These are phyloP conservation scores for Sungouiella thailandica DNA, from an alignment of 805 yeast species.

Conservation along the genomic window DNA sequence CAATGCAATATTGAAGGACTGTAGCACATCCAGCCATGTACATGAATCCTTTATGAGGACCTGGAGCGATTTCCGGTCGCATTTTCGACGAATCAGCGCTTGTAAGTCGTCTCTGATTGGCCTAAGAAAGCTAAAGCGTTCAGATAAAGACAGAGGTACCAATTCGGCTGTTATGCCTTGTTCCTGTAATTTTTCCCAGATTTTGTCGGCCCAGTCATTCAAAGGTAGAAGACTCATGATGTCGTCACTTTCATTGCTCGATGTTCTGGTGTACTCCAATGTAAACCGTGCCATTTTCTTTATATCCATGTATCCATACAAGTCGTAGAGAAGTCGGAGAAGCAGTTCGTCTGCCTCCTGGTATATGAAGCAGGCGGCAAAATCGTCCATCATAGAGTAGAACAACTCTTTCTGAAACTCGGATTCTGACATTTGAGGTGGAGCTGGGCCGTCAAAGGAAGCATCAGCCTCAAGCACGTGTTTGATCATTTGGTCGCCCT, in stretches of 20 bases:
- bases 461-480: slow-evolving; percentile 6
- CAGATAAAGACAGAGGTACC: slow-evolving; percentile 1
- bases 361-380: slow-evolving; percentile 59
- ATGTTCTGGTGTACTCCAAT: slow-evolving; percentile 54
- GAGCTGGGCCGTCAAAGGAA: not conserved
- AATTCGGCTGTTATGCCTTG: not conserved
- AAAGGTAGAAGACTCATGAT: slow-evolving; percentile 25
- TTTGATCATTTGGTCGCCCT: slow-evolving; percentile 6
- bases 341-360: slow-evolving; percentile 62
- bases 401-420: slow-evolving; percentile 26
- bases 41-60: slow-evolving; percentile 5
- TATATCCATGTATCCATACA: slow-evolving; percentile 47
- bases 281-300: slow-evolving; percentile 48
- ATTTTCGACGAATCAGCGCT: slow-evolving; percentile 14
- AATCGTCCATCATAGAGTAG: slow-evolving; percentile 51
- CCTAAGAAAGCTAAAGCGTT: slow-evolving; percentile 24
- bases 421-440: slow-evolving; percentile 2
- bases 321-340: slow-evolving; percentile 43
- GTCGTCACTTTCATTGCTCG: slow-evolving; percentile 40
- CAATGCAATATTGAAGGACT: slow-evolving; percentile 30
- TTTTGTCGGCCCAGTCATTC: slow-evolving; percentile 10
- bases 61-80: slow-evolving; percentile 5
- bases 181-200: not conserved
- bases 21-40: slow-evolving; percentile 26
- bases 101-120: slow-evolving; percentile 29